phyloP scores from a whole-genome alignment of 202 grass and related monocot species.

The Eragrostis tef region DNA sequence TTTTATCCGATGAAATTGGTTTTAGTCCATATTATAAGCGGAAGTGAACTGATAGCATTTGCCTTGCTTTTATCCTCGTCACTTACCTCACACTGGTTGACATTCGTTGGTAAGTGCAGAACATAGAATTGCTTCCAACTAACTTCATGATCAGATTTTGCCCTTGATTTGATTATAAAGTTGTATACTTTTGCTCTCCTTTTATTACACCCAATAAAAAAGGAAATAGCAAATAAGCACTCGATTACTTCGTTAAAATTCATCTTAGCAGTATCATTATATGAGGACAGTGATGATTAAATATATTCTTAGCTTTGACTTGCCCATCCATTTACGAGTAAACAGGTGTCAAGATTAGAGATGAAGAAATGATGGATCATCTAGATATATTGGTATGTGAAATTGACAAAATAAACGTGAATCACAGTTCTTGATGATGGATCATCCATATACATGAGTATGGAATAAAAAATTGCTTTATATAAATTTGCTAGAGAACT shows the following conservation, averaged over 20 bases:
- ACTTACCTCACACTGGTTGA: constrained; percentile 53
- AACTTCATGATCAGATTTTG: constrained; percentile 47
- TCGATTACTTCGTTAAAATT: constrained; percentile 41
- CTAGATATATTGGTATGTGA: neutral
- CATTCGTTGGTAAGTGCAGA: constrained; percentile 49
- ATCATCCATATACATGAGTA: neutral
- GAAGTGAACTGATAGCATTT: constrained; percentile 35
- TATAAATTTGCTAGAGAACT: neutral
- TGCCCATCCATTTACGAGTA: neutral
- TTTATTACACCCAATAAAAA: constrained; percentile 34
- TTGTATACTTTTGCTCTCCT: constrained; percentile 29
- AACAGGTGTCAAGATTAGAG: neutral
- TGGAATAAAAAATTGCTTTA: neutral
- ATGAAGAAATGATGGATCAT: constrained; percentile 5
- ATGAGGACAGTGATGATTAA: constrained; percentile 17
- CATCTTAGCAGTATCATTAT: constrained; percentile 43
- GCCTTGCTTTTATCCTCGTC: constrained; percentile 48
- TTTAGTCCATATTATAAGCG: constrained; percentile 34
- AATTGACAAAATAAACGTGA: constrained; percentile 3
- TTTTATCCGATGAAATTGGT: constrained; percentile 26
- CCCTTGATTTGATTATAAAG: constrained; percentile 45
- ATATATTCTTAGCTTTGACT: constrained; percentile 13
- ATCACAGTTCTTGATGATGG: neutral
- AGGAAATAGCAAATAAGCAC: constrained; percentile 17
- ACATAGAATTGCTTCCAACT: constrained; percentile 60